Percentiles rank a stretch among this genome's conserved stretches.
phyloP scores from a whole-genome alignment of 139 green algal species.

The Chlorella sp. region DNA sequence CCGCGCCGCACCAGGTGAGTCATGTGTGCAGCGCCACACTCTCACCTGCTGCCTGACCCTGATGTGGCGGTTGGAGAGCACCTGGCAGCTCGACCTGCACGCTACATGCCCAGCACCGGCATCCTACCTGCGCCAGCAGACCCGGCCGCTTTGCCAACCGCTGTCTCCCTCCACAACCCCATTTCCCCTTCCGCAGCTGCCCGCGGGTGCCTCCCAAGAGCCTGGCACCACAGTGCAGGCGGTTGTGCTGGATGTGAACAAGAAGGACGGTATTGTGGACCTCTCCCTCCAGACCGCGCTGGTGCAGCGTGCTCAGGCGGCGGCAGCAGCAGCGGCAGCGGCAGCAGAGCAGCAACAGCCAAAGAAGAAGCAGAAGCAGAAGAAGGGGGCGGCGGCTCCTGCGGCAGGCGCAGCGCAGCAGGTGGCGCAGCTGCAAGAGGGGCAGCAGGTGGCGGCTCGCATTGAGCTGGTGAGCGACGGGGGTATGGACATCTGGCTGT shows the following conservation, averaged over 20 bases:
- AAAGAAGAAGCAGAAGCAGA: slow-evolving; percentile 51
- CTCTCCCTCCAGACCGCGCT: slow-evolving; percentile 57
- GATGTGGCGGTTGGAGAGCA: background rate
- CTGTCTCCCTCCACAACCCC: background rate
- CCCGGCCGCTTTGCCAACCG: too few relatives aligned
- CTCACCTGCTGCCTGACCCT: too few relatives aligned
- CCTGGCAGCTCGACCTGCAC: too few relatives aligned
- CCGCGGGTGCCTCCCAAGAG: background rate
- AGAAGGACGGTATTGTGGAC: slow-evolving; percentile 79
- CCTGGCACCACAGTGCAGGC: slow-evolving; percentile 32
- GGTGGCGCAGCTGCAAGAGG: background rate
- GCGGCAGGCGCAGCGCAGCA: background rate
- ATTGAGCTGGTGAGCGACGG: slow-evolving; percentile 23
- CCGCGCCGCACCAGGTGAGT: slow-evolving; percentile 44
- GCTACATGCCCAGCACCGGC: too few relatives aligned
- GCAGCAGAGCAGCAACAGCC: slow-evolving; percentile 5
- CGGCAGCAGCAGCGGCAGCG: background rate
- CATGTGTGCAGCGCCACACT: too few relatives aligned
- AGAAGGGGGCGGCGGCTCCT: background rate
- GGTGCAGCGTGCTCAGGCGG: background rate
- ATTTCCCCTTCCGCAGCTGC: background rate
- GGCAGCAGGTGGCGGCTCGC: background rate
- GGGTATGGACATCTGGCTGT: too few relatives aligned
- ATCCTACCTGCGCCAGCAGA: too few relatives aligned
- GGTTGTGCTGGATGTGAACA: slow-evolving; percentile 78